Conservation (phyloP, 768 basidiomycete genomes). For the Lactarius vividus region DNA sequence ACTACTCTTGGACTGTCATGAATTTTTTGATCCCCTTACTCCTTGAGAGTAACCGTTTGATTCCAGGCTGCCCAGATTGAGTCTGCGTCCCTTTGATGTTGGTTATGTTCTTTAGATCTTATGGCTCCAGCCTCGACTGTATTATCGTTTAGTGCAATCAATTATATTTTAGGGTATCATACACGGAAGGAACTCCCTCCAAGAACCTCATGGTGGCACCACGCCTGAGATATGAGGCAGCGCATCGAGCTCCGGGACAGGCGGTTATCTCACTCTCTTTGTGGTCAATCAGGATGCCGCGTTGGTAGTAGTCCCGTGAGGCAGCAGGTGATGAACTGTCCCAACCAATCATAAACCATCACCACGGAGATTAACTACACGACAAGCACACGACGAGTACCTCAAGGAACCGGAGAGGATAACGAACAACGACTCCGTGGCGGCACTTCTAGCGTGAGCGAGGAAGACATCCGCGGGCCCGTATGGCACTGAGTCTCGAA, state of each 20-base stretch:
- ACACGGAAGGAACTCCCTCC: too few relatives aligned
- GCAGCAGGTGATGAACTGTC: neutral
- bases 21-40: conserved; percentile 24
- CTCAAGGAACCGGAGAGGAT: neutral
- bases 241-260: neutral
- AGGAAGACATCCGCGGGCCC: neutral
- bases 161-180: neutral
- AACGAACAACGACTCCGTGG: neutral
- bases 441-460: neutral
- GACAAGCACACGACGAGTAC: neutral
- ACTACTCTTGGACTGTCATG: conserved; percentile 35
- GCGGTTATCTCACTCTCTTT: too few relatives aligned
- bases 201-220: too few relatives aligned
- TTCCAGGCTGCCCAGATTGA: neutral
- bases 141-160: neutral
- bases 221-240: neutral
- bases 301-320: neutral
- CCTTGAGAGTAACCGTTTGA: conserved; percentile 5
- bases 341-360: neutral
- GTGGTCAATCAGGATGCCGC: too few relatives aligned
- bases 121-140: neutral
- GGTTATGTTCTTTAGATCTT: neutral
- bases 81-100: neutral
- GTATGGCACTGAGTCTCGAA: neutral
- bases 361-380: neutral